Conservation (phyloP, 1,139 yeast species). For the Magnusiomyces paraingens region DNA sequence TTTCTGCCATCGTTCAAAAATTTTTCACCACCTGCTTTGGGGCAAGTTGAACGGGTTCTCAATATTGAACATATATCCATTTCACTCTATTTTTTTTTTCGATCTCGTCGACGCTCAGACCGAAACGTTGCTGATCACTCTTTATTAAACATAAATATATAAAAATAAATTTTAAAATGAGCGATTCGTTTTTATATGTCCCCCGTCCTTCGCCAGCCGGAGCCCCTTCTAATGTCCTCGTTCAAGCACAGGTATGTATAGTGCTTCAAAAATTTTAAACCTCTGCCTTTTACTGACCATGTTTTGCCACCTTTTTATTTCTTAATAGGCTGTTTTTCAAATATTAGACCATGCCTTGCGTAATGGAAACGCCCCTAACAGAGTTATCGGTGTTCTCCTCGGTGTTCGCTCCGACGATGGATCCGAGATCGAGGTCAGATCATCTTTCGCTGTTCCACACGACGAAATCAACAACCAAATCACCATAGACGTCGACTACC, state of each 20-base stretch:
- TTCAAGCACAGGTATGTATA: constrained; percentile 19
- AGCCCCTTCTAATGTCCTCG: constrained; percentile 26
- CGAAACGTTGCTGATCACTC: too few species aligned
- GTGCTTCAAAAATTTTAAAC: too few species aligned
- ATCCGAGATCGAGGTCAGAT: constrained; percentile 64
- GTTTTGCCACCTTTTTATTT: background rate
- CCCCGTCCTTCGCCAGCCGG: constrained; percentile 28
- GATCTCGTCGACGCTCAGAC: too few species aligned
- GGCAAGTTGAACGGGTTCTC: too few species aligned
- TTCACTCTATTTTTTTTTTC: too few species aligned
- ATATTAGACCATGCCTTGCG: constrained; percentile 54
- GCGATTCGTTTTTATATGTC: constrained; percentile 27
- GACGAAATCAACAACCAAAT: constrained; percentile 70
- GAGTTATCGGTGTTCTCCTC: constrained; percentile 76
- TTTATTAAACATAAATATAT: background rate
- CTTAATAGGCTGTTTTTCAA: constrained; percentile 69
- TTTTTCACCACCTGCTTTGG: too few species aligned
- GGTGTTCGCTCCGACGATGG: constrained; percentile 87
- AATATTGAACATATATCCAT: too few species aligned
- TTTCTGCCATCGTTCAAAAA: too few species aligned
- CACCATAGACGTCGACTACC: constrained; percentile 71
- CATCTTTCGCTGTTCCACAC: constrained; percentile 79
- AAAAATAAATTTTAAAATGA: constrained; percentile 18
- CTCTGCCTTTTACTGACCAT: background rate
- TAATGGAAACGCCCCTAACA: constrained; percentile 40